These are phyloP conservation scores for Quercus robur DNA, from an alignment of 306 rosid genomes.

Conservation along the genomic window DNA sequence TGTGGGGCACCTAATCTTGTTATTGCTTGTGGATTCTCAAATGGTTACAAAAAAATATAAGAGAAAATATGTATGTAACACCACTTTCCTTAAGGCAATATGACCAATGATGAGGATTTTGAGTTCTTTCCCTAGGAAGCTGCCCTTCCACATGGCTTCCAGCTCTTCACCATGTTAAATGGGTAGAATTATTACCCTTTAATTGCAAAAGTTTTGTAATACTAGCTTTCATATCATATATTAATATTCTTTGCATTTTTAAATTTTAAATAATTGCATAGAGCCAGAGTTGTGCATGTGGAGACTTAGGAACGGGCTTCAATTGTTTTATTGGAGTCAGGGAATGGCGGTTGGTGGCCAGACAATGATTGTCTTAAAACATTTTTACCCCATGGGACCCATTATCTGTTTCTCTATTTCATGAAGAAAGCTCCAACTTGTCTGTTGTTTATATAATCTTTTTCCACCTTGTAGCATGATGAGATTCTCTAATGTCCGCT, in stretches of 20 bases:
- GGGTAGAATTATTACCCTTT: constrained; percentile 45
- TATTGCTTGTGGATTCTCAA: constrained; percentile 35
- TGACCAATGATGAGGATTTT: constrained; percentile 31
- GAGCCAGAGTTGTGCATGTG: constrained; percentile 74
- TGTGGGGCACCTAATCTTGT: constrained; percentile 56
- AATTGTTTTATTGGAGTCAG: constrained; percentile 30
- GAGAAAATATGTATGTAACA: background rate
- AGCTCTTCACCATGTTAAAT: constrained; percentile 39
- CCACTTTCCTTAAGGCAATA: constrained; percentile 18
- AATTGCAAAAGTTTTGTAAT: constrained; percentile 26
- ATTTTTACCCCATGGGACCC: constrained; percentile 29
- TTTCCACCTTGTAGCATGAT: constrained; percentile 27
- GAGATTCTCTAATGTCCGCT: constrained; percentile 27
- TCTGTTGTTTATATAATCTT: constrained; percentile 24
- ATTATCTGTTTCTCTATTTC: constrained; percentile 9
- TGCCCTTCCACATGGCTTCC: constrained; percentile 72
- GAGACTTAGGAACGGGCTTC: constrained; percentile 30
- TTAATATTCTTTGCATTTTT: background rate
- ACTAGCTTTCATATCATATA: constrained; percentile 1
- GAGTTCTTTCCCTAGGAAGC: constrained; percentile 34
- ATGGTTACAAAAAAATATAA: constrained; percentile 31
- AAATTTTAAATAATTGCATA: constrained; percentile 22
- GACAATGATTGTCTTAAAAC: constrained; percentile 52
- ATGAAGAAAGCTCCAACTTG: constrained; percentile 45
- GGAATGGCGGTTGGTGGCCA: constrained; percentile 46